These are phyloP conservation scores for Colletotrichum cordylinicola DNA, from an alignment of 2,329 filamentous ascomycete species.

Conservation along the genomic window DNA sequence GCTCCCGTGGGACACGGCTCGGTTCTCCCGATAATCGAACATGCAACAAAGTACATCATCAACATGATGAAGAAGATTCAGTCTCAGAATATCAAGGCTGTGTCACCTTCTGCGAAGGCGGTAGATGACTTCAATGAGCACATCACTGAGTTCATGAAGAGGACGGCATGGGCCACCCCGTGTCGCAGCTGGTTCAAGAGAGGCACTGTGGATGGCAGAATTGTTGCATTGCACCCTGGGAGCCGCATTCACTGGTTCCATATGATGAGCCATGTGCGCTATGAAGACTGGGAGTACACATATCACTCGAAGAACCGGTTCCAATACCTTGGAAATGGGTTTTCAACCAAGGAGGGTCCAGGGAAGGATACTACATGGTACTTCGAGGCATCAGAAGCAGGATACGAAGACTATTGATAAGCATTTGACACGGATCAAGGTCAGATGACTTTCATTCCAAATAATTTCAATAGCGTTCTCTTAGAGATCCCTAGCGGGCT, in stretches of 20 bases:
- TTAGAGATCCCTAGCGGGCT: background rate
- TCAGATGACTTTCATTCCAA: background rate
- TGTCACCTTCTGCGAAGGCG: rapidly evolving
- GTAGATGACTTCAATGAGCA: background rate
- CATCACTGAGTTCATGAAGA: background rate
- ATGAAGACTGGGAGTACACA: background rate
- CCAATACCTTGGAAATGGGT: background rate
- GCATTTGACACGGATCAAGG: background rate
- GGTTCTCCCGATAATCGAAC: background rate
- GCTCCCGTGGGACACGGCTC: background rate
- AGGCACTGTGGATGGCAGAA: background rate
- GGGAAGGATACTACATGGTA: background rate
- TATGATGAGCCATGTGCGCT: background rate
- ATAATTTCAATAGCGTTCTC: background rate
- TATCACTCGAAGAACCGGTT: background rate
- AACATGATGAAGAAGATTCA: background rate
- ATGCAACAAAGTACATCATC: background rate
- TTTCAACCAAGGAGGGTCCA: background rate
- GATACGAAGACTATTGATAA: background rate
- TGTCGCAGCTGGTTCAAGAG: background rate
- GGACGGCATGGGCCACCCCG: background rate
- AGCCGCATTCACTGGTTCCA: background rate
- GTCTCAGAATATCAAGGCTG: background rate
- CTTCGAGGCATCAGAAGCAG: background rate
- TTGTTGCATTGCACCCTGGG: background rate